phyloP scores from a whole-genome alignment of 371 early-diverging fungal genomes.

The Umbelopsis sp. region DNA sequence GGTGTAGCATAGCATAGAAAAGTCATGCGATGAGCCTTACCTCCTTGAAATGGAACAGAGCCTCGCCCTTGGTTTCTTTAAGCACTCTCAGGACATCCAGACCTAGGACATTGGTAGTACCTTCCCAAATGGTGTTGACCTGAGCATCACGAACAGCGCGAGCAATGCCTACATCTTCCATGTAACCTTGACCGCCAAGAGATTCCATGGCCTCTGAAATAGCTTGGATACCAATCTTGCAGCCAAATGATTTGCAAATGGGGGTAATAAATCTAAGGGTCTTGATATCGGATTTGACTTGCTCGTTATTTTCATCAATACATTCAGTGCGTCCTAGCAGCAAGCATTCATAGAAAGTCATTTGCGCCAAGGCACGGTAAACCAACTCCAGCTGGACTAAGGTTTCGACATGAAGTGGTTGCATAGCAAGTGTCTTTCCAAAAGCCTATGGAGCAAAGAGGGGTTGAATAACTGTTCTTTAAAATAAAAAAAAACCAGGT shows the following conservation, averaged over 20 bases:
- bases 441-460: constrained; percentile 28
- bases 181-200: constrained; percentile 72
- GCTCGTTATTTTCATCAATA: not conserved
- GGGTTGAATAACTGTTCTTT: not conserved
- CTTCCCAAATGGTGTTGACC: constrained; percentile 78
- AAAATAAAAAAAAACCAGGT: too few species aligned
- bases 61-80: constrained; percentile 48
- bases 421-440: constrained; percentile 39
- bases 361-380: constrained; percentile 55
- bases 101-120: constrained; percentile 69
- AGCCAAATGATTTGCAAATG: constrained; percentile 61
- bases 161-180: constrained; percentile 72
- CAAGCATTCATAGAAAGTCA: constrained; percentile 55
- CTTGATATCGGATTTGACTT: constrained; percentile 33
- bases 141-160: constrained; percentile 61
- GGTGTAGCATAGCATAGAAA: too few species aligned
- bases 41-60: constrained; percentile 37
- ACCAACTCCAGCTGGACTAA: constrained; percentile 58
- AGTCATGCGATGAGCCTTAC: constrained; percentile 24
- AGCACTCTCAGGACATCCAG: constrained; percentile 69
- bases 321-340: constrained; percentile 62
- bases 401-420: constrained; percentile 66
- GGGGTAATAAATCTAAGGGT: constrained; percentile 70
- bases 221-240: constrained; percentile 51
- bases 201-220: constrained; percentile 68